Evolutionary conservation across 768 basidiomycete genomes (phyloP), one percentile per base, ranked within the genome.

Genomic region (Leucocoprinus birnbaumii): DNA sequence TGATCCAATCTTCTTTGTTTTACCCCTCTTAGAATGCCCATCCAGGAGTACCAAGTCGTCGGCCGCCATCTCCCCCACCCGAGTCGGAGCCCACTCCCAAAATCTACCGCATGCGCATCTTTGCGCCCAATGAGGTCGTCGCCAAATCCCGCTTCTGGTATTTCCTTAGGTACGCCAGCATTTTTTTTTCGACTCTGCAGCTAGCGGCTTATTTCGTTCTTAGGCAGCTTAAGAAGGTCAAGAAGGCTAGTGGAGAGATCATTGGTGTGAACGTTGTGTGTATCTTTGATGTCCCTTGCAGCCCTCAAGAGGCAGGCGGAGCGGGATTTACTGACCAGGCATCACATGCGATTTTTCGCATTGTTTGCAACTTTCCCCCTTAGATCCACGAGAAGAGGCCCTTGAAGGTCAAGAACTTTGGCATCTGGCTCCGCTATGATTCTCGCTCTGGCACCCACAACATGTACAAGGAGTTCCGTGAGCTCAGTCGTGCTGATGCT

Each of bases 121-220:
- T 98, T 70, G 94, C 97, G 61, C 93, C 94, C 62, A 98, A 98
- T 72, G 93, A 97, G 60, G 94, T 98, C 62, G 94, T 99, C 66
- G 96, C 97, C 65, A 98, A 99, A 80, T 96, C 93, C 48, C 87
- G 96, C 57, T 99, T 97, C 89, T 98, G 97, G 96, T 98, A 98
- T 79, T 99, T 96, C 86, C 80, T 99, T 58, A 86, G 89, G 89
- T 89, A 60, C 64, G 85, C 59, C 6, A 4, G 3, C 53, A 18
- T n/a, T 34, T 27, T 11, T 18, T 21, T 1, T 26, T 18, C 34
- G 7, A 5, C 14, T 14, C n/a, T n/a, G n/a, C n/a, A 16, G 9
- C 9, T 19, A 34, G 16, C 34, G 16, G 24, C 47, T 53, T 18
- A 49, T 48, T 26, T 44, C 43, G 42, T 53, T 42, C 51, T 31